Evolutionary conservation across 2,329 filamentous ascomycete species (phyloP), one percentile per base, ranked within the genome.

Genomic region (Talaromyces sp.): DNA sequence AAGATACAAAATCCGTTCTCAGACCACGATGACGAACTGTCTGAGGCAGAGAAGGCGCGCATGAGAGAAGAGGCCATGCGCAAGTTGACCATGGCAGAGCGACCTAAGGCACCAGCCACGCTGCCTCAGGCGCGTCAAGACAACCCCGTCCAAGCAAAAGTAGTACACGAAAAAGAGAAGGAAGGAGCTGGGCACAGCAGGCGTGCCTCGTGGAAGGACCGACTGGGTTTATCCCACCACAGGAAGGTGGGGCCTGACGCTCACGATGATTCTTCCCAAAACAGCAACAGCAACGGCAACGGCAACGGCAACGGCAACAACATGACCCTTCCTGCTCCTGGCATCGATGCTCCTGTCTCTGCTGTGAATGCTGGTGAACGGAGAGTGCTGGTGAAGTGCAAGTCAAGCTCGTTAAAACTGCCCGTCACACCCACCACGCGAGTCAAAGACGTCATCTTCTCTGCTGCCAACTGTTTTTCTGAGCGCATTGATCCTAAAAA

Each of bases 351-450:
- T 24, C 93, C 93, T 1, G 82, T 89, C 10, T 93, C 92, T 62
- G 91, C 91, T 14, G 89, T 90, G 66, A 96, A 96, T 78, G 86
- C 90, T 67, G 89, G 89, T 54, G 90, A 93, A 73, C 84, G 92
- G 70, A 85, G 85, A 69, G 90, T 96, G 19, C 82, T 86, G 39
- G 87, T 97, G 43, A 86, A 89, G 68, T 96, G 87, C 78, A 85
- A 87, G 69, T 87, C 90, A 64, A 86, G 86, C 13, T 87, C 85
- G 1, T 86, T 93, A 60, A 84, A 85, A 57, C 82, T 97, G n/a
- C 86, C 89, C 1, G 84, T 97, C 45, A 90, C 84, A 2, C 85
- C 87, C 3, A 87, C 90, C 2, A 97, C 93, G 0, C 93, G 89
- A 1, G 84, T 89, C 0, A 81, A 86, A 13, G 91, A 97, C 67